Evolutionary conservation across 2,329 filamentous ascomycete genomes (phyloP).

Genomic region (Aquanectria penicillioides): DNA sequence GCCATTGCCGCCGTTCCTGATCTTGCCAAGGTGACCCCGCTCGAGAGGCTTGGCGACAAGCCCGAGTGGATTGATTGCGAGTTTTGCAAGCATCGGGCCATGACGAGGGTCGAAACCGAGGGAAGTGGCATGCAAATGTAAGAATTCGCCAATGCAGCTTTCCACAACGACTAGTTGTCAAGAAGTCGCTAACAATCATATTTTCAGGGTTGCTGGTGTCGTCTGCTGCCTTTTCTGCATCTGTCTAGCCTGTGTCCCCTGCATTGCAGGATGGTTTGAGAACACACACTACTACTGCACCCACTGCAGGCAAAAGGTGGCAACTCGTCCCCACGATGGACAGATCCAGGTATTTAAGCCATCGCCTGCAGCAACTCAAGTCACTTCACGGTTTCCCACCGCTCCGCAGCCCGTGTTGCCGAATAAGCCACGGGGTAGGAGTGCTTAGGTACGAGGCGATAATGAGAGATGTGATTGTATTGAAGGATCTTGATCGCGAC

Average conservation of each 20-base stretch:
- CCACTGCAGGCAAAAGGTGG: constrained; percentile 4
- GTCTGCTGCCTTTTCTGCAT: constrained; percentile 8
- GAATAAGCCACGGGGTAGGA: no score
- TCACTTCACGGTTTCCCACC: no score
- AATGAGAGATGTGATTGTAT: no score
- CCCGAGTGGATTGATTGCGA: constrained; percentile 7
- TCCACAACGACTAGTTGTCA: no score
- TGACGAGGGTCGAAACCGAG: not conserved
- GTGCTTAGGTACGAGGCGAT: no score
- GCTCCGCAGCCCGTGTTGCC: no score
- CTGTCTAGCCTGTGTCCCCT: not conserved
- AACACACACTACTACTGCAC: not conserved
- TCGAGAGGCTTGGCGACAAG: not conserved
- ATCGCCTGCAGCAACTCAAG: no score
- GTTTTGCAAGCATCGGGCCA: not conserved
- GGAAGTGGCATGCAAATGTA: not conserved
- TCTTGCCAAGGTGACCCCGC: not conserved
- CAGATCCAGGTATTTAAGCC: not conserved
- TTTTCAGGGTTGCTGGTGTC: not conserved
- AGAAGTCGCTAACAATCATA: not conserved
- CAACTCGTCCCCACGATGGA: not conserved
- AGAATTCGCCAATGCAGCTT: no score
- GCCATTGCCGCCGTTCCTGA: not conserved
- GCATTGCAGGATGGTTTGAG: constrained; percentile 1
- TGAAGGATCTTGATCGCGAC: no score